Base-by-base conservation (phyloP, 2,329 filamentous ascomycete species). In the Ophiostoma sp. region DNA sequence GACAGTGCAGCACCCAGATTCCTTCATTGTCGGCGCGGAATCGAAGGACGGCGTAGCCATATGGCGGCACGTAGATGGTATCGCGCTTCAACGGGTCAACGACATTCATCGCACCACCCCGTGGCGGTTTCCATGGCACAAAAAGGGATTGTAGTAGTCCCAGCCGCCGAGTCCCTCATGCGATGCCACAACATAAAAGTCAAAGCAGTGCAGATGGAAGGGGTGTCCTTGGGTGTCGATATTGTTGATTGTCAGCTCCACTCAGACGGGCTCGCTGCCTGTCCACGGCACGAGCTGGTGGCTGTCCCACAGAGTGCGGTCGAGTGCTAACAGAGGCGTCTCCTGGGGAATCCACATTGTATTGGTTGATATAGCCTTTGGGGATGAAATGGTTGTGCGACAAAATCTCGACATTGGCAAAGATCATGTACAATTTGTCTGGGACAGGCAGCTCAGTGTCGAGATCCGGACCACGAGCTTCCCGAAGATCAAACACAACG, bases 221-320 rank as follows among this genome's bases (percentile, higher is more conserved):
- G 74, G 71, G 49, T 75, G 74, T 4, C 72, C 73, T n/a, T 72
- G 69, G 3, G 69, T 72, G 45, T 74, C 74, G 27, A 75, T 64
- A 62, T 75, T 75, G 69, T 75, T 75, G 66, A 75, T 72, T 0
- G 72, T 72, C 7, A 74, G 67, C 45, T 75, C 74, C 11, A 74
- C 72, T 73, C 74, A 75, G 0, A 45, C 70, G 0, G 72, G 68
- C 55, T 69, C 65, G 16, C 41, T 1, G 2, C 73, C 74, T 0
- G 73, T 75, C 72, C 72, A 73, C 5, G 72, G 71, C 8, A 73
- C 71, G 4, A 75, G 71, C 55, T 75, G 74, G 65, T 73, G 69
- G 6, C 9, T 52, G 65, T 75, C 70, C 74, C 74, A 75, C 6
- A 64, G 18, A 7, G 42, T 38, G 5, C 72, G 71, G n/a, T 67